Conservation (phyloP, 148 eudicot genomes). For the Fagopyrum esculentum region DNA sequence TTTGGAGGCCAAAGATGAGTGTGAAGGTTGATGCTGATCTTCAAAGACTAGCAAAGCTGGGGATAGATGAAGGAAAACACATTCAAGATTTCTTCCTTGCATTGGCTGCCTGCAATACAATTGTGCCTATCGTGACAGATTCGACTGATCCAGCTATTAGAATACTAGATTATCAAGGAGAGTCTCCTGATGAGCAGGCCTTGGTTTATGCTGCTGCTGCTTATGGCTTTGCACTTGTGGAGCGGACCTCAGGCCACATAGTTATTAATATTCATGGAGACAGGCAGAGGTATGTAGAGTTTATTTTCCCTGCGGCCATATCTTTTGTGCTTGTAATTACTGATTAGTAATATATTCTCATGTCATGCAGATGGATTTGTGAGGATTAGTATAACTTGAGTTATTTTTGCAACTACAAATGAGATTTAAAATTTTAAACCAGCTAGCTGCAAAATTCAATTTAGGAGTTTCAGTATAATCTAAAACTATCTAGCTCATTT, state of each 20-base stretch:
- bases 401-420: neutral
- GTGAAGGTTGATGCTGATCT: conserved; percentile 79
- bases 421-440: neutral
- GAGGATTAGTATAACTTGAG: neutral
- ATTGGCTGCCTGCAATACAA: conserved; percentile 96
- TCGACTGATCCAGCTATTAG: conserved; percentile 50
- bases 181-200: conserved; percentile 99
- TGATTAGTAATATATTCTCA: neutral
- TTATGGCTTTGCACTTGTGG: conserved; percentile 82
- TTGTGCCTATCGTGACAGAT: conserved; percentile 72
- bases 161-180: conserved; percentile 89
- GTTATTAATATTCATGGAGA: conserved; percentile 85
- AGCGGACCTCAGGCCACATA: conserved; percentile 96
- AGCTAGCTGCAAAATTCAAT: neutral
- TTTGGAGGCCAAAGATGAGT: conserved; percentile 78
- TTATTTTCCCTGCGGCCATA: neutral
- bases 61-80: conserved; percentile 40
- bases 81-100: conserved; percentile 78
- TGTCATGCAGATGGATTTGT: neutral
- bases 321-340: neutral
- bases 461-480: neutral
- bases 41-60: conserved; percentile 32
- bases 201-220: conserved; percentile 98
- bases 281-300: conserved; percentile 55
- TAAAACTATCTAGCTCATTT: neutral